Evolutionary conservation across 345 rosid species (phyloP).

Genomic region (Gossypium rotundifolium): DNA sequence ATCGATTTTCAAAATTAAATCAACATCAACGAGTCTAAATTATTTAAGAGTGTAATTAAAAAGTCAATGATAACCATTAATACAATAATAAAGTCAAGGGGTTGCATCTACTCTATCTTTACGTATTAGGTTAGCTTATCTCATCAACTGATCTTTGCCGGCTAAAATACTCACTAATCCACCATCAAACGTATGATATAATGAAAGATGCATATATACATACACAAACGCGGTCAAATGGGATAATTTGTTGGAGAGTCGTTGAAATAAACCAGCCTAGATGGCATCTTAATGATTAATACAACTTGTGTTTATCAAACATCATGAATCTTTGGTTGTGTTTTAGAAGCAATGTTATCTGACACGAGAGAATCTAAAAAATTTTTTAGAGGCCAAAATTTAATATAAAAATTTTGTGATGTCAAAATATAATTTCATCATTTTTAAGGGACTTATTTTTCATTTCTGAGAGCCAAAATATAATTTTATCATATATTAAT

Average conservation of each 20-base stretch:
- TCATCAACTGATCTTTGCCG: background rate
- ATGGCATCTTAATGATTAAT: background rate
- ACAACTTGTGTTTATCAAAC: background rate
- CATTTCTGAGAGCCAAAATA: no score
- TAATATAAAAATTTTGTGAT: no score
- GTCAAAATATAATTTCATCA: no score
- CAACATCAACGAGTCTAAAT: no score
- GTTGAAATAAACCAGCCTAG: background rate
- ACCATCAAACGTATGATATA: background rate
- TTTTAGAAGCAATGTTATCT: background rate
- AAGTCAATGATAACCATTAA: background rate
- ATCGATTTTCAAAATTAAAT: no score
- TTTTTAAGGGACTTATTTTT: no score
- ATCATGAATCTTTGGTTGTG: background rate
- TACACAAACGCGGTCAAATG: background rate
- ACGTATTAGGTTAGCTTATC: background rate
- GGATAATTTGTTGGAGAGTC: background rate
- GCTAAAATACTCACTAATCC: background rate
- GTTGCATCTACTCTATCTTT: slow-evolving; percentile 3
- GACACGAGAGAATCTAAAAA: no score
- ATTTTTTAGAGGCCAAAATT: no score
- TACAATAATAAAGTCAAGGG: slow-evolving; percentile 6
- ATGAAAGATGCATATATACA: background rate
- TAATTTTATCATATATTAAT: no score
- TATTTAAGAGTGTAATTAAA: background rate